phyloP scores from a whole-genome alignment of 306 rosid species.

The Alnus rubra region DNA sequence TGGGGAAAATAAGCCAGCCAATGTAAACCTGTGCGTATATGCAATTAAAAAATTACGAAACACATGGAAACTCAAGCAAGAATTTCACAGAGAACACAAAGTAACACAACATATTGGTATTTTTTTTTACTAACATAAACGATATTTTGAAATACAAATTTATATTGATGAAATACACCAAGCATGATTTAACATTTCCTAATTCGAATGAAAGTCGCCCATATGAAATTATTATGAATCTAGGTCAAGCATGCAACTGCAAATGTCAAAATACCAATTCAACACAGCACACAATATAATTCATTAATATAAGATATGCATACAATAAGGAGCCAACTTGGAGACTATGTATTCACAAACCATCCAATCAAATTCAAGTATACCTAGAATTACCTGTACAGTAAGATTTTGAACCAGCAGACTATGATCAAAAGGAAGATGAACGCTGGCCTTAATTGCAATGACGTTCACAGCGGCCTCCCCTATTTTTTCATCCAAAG shows the following conservation, averaged over 20 bases:
- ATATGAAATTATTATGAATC: not conserved
- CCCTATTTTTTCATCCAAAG: conserved; percentile 58
- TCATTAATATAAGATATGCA: not conserved
- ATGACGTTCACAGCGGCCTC: conserved; percentile 68
- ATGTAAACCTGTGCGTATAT: not conserved
- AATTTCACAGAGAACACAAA: not conserved
- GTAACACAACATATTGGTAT: not conserved
- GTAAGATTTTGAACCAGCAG: conserved; percentile 87
- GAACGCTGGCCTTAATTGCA: conserved; percentile 85
- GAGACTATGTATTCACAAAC: not conserved
- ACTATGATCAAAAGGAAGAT: conserved; percentile 75
- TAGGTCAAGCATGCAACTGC: not conserved
- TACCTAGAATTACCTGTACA: conserved; percentile 55
- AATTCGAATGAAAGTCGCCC: not conserved
- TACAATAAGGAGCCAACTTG: conserved; percentile 1
- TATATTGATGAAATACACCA: not conserved
- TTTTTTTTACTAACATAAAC: not conserved
- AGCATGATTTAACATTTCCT: not conserved
- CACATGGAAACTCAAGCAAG: not conserved
- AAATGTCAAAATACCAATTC: not conserved
- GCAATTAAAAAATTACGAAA: not conserved
- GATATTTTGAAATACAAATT: not conserved
- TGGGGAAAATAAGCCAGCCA: not conserved
- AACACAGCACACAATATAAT: not conserved
- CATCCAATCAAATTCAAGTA: not conserved